phyloP scores from a whole-genome alignment of 2,329 filamentous ascomycete genomes.

The Grosmannia clavigera region DNA sequence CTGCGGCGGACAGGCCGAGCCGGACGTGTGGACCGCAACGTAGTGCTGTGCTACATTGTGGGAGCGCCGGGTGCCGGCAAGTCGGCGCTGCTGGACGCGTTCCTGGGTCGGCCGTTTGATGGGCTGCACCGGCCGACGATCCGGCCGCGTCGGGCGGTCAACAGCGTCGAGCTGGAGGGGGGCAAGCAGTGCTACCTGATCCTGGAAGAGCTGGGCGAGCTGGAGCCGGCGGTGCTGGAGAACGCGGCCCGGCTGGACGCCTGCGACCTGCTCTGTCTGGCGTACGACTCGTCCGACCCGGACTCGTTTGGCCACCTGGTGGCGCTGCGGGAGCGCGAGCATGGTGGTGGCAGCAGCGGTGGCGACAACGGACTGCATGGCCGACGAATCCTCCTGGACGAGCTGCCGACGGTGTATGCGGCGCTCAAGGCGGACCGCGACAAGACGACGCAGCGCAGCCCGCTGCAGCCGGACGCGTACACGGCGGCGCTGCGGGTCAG shows the following conservation, averaged over 20 bases:
- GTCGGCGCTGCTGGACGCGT: slow-evolving; percentile 79
- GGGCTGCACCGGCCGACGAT: slow-evolving; percentile 84
- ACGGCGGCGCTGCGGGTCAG: slow-evolving; percentile 77
- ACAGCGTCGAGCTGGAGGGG: slow-evolving; percentile 89
- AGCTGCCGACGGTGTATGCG: slow-evolving; percentile 83
- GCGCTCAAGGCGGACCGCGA: slow-evolving; percentile 92
- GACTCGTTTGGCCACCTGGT: slow-evolving; percentile 92
- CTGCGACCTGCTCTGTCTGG: slow-evolving; percentile 88
- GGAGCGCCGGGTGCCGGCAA: slow-evolving; percentile 82
- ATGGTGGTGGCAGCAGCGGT: not conserved
- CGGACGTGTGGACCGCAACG: slow-evolving; percentile 86
- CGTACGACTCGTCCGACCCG: slow-evolving; percentile 93
- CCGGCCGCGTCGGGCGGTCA: slow-evolving; percentile 84
- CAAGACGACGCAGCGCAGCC: slow-evolving; percentile 89
- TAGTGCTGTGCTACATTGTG: slow-evolving; percentile 85
- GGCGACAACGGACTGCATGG: not conserved
- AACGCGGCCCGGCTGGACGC: slow-evolving; percentile 83
- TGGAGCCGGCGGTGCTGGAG: slow-evolving; percentile 90
- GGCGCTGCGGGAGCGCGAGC: slow-evolving; percentile 52
- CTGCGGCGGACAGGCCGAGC: slow-evolving; percentile 51
- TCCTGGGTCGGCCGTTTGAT: slow-evolving; percentile 79
- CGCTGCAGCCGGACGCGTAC: slow-evolving; percentile 85
- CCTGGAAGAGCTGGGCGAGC: slow-evolving; percentile 83
- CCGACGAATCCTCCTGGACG: slow-evolving; percentile 56
- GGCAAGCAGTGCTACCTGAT: slow-evolving; percentile 97